Evolutionary conservation across 1,284 basidiomycete species (phyloP).

Genomic region (Ganoderma meredithae): DNA sequence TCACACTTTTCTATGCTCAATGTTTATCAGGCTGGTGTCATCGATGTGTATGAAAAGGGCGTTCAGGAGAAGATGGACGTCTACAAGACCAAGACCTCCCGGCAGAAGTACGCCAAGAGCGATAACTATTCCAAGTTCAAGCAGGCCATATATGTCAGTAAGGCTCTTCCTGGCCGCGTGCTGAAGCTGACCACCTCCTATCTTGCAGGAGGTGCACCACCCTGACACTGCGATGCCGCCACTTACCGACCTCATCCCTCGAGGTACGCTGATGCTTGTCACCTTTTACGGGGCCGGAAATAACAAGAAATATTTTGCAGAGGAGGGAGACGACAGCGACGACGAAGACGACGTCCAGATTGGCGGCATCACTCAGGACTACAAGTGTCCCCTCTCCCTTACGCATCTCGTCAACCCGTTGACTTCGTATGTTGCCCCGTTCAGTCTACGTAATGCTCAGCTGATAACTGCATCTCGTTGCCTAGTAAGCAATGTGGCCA

Average conservation of each 20-base stretch:
- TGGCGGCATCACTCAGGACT: conserved; percentile 83
- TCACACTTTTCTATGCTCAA: neutral
- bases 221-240: conserved; percentile 77
- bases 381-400: conserved; percentile 82
- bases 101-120: conserved; percentile 77
- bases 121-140: conserved; percentile 71
- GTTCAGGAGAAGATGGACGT: conserved; percentile 51
- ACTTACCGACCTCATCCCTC: conserved; percentile 73
- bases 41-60: conserved; percentile 53
- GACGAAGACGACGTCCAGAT: conserved; percentile 85
- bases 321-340: conserved; percentile 78
- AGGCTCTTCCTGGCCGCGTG: conserved; percentile 4
- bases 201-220: conserved; percentile 69
- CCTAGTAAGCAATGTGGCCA: conserved; percentile 70
- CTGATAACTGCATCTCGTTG: conserved; percentile 17
- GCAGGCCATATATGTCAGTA: conserved; percentile 65
- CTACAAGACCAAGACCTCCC: conserved; percentile 67
- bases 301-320: conserved; percentile 43
- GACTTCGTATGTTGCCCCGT: conserved; percentile 65
- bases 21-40: conserved; percentile 52
- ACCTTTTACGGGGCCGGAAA: conserved; percentile 6
- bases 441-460: conserved; percentile 8
- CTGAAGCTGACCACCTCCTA: neutral
- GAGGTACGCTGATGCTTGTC: conserved; percentile 53
- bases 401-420: conserved; percentile 70